These are phyloP conservation scores for Microstroma glucosiphilum DNA, from an alignment of 1,284 basidiomycete genomes.

Conservation along the genomic window DNA sequence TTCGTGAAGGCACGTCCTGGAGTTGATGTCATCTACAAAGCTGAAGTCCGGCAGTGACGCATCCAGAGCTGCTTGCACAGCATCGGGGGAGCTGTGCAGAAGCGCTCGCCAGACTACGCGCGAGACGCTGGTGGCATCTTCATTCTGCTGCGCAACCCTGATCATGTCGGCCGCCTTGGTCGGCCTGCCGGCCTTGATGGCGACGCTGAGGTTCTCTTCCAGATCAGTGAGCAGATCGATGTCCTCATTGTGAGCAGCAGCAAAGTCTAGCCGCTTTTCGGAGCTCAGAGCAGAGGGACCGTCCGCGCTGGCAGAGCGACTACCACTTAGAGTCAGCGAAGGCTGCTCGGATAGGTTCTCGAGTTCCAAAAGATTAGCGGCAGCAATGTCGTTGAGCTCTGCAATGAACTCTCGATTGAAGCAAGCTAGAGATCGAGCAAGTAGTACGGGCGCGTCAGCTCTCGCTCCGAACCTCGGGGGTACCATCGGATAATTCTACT, in stretches of 20 bases:
- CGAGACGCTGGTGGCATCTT: slow-evolving; percentile 36
- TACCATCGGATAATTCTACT: slow-evolving; percentile 53
- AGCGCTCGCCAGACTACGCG: slow-evolving; percentile 48
- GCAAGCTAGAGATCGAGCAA: slow-evolving; percentile 36
- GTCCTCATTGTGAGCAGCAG: slow-evolving; percentile 35
- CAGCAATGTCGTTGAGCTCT: slow-evolving; percentile 88
- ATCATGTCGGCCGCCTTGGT: slow-evolving; percentile 35
- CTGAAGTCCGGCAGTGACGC: slow-evolving; percentile 64
- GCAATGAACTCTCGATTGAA: slow-evolving; percentile 88
- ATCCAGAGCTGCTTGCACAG: slow-evolving; percentile 36
- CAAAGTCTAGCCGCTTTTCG: slow-evolving; percentile 45
- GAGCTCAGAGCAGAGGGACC: slow-evolving; percentile 24
- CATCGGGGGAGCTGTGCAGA: slow-evolving; percentile 29
- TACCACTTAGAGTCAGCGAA: slow-evolving; percentile 4
- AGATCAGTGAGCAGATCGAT: slow-evolving; percentile 41
- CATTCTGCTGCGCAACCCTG: slow-evolving; percentile 31
- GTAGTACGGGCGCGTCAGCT: slow-evolving; percentile 51
- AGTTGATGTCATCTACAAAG: slow-evolving; percentile 95
- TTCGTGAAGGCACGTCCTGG: slow-evolving; percentile 88
- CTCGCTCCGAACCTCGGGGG: slow-evolving; percentile 53
- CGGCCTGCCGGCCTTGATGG: slow-evolving; percentile 33
- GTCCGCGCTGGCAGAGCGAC: slow-evolving; percentile 14
- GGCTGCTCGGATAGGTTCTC: slow-evolving; percentile 59
- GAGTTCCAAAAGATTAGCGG: slow-evolving; percentile 84
- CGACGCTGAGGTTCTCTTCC: slow-evolving; percentile 36